These are phyloP conservation scores for Porogramme epimiltina DNA, from an alignment of 1,284 basidiomycete species.

Conservation along the genomic window DNA sequence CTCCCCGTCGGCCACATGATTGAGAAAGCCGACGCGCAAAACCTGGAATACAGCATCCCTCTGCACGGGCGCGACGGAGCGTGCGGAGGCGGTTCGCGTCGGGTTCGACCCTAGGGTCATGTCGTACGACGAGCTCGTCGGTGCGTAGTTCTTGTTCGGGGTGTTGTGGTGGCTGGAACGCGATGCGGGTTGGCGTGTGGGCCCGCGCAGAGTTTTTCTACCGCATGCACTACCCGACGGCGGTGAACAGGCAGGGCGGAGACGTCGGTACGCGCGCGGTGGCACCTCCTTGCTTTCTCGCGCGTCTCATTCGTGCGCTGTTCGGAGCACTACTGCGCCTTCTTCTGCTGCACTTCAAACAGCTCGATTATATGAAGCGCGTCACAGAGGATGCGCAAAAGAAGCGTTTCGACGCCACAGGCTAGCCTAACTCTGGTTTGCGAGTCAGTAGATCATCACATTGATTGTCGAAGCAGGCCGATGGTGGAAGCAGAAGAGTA, in stretches of 20 bases:
- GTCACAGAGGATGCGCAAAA: conserved; percentile 87
- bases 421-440: conserved; percentile 12
- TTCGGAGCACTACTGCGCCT: conserved; percentile 92
- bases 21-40: conserved; percentile 54
- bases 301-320: not conserved
- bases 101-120: conserved; percentile 84
- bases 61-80: conserved; percentile 81
- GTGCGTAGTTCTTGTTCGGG: conserved; percentile 42
- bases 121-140: conserved; percentile 82
- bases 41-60: conserved; percentile 78
- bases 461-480: conserved; percentile 62
- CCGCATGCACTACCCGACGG: conserved; percentile 94
- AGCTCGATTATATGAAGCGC: conserved; percentile 72
- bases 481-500: conserved; percentile 89
- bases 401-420: conserved; percentile 79
- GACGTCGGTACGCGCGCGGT: conserved; percentile 81
- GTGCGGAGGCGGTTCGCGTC: conserved; percentile 89
- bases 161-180: no score
- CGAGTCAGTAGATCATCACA: conserved; percentile 75
- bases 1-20: conserved; percentile 85
- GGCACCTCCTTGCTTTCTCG: not conserved
- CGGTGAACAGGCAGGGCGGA: conserved; percentile 74
- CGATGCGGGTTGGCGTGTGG: not conserved
- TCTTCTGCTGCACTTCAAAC: conserved; percentile 84
- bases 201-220: conserved; percentile 87